phyloP scores from a whole-genome alignment of 768 basidiomycete genomes.

The Chalciporus piperatus region DNA sequence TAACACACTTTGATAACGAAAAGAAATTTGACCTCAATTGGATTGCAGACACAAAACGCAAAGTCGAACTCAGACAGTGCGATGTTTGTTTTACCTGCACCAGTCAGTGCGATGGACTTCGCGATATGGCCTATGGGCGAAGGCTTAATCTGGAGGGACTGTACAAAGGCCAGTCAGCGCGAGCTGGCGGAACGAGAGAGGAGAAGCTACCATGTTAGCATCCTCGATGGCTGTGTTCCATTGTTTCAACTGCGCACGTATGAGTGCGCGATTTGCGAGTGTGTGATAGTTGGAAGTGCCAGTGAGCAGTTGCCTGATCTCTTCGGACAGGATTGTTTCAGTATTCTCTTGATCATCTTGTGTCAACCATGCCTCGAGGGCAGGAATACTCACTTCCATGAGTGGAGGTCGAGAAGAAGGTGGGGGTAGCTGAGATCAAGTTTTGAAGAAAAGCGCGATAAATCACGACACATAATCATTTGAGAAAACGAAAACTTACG shows the following conservation, averaged over 20 bases:
- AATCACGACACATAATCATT: background rate
- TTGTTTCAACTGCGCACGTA: background rate
- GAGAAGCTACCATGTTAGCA: background rate
- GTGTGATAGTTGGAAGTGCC: background rate
- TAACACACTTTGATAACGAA: conserved; percentile 1
- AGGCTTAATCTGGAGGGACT: conserved; percentile 2
- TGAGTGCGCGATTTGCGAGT: conserved; percentile 3
- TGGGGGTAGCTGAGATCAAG: background rate
- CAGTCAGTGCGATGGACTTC: conserved; percentile 1
- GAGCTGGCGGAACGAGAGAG: too few relatives aligned
- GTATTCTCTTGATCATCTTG: background rate
- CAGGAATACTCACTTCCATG: background rate
- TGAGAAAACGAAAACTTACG: background rate
- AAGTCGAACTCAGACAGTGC: conserved; percentile 3
- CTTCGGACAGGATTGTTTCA: background rate
- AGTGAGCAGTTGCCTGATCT: background rate
- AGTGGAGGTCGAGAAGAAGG: conserved; percentile 2
- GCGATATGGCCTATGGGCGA: conserved; percentile 3
- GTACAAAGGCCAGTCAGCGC: too few relatives aligned
- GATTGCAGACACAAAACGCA: background rate
- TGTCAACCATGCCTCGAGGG: conserved; percentile 4
- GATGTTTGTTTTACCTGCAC: background rate
- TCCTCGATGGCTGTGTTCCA: background rate
- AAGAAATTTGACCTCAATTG: background rate
- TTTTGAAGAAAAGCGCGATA: background rate